Evolutionary conservation across 1,139 yeast species (phyloP), one percentile per base, ranked within the genome.

Genomic region (Williopsis jadinii): DNA sequence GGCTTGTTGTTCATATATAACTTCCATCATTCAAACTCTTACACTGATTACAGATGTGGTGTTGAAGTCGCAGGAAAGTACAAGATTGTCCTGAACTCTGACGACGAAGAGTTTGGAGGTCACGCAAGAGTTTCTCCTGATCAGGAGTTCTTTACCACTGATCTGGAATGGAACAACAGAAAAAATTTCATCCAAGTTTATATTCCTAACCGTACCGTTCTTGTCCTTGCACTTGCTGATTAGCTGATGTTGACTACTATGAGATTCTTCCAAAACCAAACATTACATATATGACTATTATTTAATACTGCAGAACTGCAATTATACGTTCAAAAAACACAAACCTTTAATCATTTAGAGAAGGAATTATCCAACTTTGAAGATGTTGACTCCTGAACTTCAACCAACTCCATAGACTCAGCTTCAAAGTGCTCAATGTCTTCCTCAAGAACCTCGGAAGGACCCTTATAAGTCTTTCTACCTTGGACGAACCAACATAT

Each of bases 1-100:
- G 95, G 92, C 0, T 71, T 86, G 29, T 59, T 92, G 41, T 92
- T 90, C 58, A 71, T 90, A 34, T 88, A 88, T 70, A 92, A 92
- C 63, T 85, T 92, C 69, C 88, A 92, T 60, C 92, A 95, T 32
- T 75, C 84, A 1, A 69, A 85, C 45, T 85, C 95, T 3, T 90
- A 70, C 62, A 71, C 87, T 6, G 96, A 87, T 61, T 92, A 88
- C 64, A 77, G 95, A 56, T 71, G 92, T 39, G 98, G 98, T 11
- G 88, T 87, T 24, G 90, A 90, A 35, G 67, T 59, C 15, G 72
- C 94, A 0, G 98, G 98, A 12, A 69, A 68, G 36, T 92, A 90
- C 61, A 73, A 71, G 52, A 71, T 90, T 39, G 80, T 85, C 15
- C 68, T 92, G 54, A 83, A 84, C 56, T 71, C 94, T 3, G 98